Evolutionary conservation across 108 stramenopile genomes (phyloP), one percentile per base, ranked within the genome.

Genomic region (Parmales sp.): DNA sequence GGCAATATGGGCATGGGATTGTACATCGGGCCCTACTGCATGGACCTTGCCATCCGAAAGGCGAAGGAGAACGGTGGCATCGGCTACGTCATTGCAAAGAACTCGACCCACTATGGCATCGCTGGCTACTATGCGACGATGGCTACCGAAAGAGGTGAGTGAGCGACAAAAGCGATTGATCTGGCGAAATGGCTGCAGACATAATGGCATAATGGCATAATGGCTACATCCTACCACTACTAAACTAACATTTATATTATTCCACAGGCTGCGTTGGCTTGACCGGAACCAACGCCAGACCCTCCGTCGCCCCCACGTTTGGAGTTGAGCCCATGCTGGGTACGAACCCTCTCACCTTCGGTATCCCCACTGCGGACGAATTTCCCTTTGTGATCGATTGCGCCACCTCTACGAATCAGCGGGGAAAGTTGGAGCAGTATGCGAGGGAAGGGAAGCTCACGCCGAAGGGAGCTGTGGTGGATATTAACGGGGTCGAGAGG

Each of bases 41-140:
- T 83, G 81, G 69, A 83, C 49, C 70, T 86, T 68, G 85, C 85
- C 39, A 86, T 86, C 64, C 74, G 83, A 23, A 83, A 82, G 71
- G 85, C 82, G 0, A 83, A 86, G 72, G 76, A 16, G 6, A 22
- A 19, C 6, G n/a, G 49, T 37, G 85, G 85, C 13, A 81, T 83
- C 5, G 85, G 83, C 1, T 82, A 80, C 68, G 82, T 86, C 0
- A 79, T 80, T 0, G 79, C 69, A 37, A 51, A 75, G 68, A 86
- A 83, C 63, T 80, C 81, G 20, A 86, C 82, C 49, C 83, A 83
- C 65, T 83, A 83, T 50, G 83, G 83, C 54, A 83, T 82, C 65
- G 82, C 80, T 8, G 85, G 85, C 6, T 86, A 83, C 67, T 86
- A 86, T 69, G 76, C 82, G 16, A 80, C 80, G 29, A 83, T 83